Evolutionary conservation across 139 green algal genomes (phyloP), one percentile per base, ranked within the genome.

Genomic region (Picochlorum sp.): DNA sequence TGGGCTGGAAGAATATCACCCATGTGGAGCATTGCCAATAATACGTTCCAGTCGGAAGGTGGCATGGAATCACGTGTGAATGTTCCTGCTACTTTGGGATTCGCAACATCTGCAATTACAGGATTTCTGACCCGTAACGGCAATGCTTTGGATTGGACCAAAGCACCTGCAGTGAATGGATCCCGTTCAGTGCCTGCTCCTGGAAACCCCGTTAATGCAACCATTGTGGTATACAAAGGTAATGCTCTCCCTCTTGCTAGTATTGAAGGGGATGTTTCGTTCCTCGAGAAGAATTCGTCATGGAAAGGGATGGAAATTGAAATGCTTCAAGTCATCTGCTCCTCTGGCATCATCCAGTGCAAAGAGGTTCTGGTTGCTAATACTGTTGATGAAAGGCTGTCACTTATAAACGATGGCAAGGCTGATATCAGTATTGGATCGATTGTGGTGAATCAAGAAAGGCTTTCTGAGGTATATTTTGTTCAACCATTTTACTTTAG

Each of bases 291-390:
- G 47, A 21, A 21, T 54, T 54, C 47, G 2, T 26, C 16, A 54
- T 54, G 47, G 47, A 13, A 54, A 54, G 47, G 47, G 47, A 54
- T 54, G 16, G 47, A 54, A 54, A 54, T 54, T 26, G 47, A 54
- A 54, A 54, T 54, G 16, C 47, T 54, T 24, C 18, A 54, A 9
- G 15, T 54, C 47, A 54, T 54, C 11, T 54, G 47, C 15, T 54
- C 47, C 47, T 54, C 47, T 54, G 16, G 18, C 16, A 21, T 54
- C 6, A 54, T 54, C 23, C 47, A 54, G 11, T 54, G 47, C 13
- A 54, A 15, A 54, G 47, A 21, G 11, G 47, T 54, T 54, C 5
- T 54, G 6, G 47, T 54, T 54, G 47, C 47, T 21, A 21, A 54
- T 54, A 54, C 47, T 20, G 47, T 54, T 20, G 47, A 54, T 54